A percentile compares a stretch with the other conserved stretches of the same genome.
Evolutionary conservation across 495 filamentous ascomycete genomes (phyloP).

Genomic region (Tuber brumale): DNA sequence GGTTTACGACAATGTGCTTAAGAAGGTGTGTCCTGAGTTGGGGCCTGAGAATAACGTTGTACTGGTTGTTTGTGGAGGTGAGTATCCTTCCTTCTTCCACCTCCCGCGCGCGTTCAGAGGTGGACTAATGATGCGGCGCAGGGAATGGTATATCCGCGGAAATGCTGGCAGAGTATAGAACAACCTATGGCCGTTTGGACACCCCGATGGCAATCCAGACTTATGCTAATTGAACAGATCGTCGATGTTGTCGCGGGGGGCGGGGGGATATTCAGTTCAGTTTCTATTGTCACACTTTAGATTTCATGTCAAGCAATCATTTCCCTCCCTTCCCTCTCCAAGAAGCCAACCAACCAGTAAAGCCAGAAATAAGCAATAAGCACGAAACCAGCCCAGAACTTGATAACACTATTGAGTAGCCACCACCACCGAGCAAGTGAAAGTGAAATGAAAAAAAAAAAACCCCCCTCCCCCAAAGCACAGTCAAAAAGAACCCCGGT

Average conservation of each 20-base stretch:
- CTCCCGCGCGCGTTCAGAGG: background rate
- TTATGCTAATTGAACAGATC: background rate
- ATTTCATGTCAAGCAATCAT: conserved; percentile 5
- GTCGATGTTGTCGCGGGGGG: background rate
- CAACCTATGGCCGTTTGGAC: conserved; percentile 45
- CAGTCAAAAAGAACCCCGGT: background rate
- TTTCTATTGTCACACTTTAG: background rate
- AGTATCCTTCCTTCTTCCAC: background rate
- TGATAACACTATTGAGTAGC: background rate
- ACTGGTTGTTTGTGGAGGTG: conserved; percentile 80
- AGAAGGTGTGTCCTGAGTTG: conserved; percentile 55
- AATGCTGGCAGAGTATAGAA: conserved; percentile 57
- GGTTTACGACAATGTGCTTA: conserved; percentile 58
- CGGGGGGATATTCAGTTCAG: background rate
- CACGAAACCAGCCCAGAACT: background rate
- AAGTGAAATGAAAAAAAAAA: background rate
- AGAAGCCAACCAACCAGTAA: background rate
- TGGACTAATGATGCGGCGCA: conserved; percentile 5
- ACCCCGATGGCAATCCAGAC: background rate
- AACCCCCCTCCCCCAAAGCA: background rate
- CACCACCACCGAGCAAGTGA: background rate
- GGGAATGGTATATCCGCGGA: conserved; percentile 61
- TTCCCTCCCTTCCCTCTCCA: background rate
- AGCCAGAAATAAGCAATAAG: background rate
- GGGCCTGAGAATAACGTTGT: conserved; percentile 64